Conservation (phyloP, 805 yeast genomes). For the Brettanomyces bruxellensis region DNA sequence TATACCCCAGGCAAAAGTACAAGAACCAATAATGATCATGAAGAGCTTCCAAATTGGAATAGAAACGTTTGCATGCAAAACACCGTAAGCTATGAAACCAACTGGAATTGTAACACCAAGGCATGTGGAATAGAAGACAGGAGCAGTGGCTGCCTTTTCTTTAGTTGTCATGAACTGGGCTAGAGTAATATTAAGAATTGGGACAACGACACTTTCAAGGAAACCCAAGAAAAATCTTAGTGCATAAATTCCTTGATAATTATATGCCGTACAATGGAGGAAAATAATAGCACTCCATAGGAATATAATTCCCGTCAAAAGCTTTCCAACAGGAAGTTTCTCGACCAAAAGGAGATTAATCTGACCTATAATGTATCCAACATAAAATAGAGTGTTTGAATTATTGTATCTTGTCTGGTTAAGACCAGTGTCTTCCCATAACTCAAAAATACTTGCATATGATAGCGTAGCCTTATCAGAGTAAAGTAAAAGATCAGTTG, state of each 20-base stretch:
- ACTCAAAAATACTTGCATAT: constrained; percentile 33
- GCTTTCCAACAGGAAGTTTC: constrained; percentile 31
- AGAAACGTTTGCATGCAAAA: constrained; percentile 20
- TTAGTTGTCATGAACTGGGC: constrained; percentile 39
- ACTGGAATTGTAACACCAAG: constrained; percentile 39
- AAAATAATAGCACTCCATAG: constrained; percentile 40
- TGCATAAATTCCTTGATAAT: constrained; percentile 37
- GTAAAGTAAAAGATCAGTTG: constrained; percentile 21
- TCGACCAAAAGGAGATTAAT: constrained; percentile 34
- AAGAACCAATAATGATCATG: constrained; percentile 47
- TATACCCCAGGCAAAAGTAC: constrained; percentile 34
- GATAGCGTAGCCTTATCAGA: constrained; percentile 36
- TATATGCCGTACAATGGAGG: constrained; percentile 35
- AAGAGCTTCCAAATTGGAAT: constrained; percentile 42
- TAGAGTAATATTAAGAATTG: constrained; percentile 37
- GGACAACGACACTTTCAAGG: constrained; percentile 35
- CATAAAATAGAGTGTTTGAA: constrained; percentile 44
- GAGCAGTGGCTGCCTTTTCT: constrained; percentile 41
- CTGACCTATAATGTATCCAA: constrained; percentile 42
- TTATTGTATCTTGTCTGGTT: constrained; percentile 36
- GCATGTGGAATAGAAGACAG: constrained; percentile 43
- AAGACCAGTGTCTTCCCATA: constrained; percentile 38
- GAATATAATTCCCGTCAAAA: constrained; percentile 27
- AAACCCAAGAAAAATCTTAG: constrained; percentile 45
- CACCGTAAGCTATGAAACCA: constrained; percentile 29